Evolutionary conservation across 2,329 filamentous ascomycete genomes (phyloP).

Genomic region (Aspergillus spinulosporus): DNA sequence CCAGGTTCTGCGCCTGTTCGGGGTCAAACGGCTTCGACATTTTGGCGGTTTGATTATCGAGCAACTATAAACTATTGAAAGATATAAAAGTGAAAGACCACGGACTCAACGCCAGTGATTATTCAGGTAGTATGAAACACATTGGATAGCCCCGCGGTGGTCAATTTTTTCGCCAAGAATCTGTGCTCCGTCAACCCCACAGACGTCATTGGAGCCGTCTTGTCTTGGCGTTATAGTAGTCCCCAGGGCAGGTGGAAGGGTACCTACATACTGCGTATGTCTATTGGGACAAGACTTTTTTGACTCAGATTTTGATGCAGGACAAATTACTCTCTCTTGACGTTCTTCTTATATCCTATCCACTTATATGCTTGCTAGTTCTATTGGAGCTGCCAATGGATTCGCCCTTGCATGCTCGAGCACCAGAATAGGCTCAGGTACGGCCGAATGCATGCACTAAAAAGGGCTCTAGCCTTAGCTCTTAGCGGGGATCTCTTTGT

Average conservation of each 20-base stretch:
- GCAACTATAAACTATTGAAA: constrained; percentile 7
- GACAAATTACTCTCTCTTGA: not conserved
- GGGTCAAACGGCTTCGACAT: constrained; percentile 52
- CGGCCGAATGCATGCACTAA: not conserved
- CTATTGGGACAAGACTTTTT: not conserved
- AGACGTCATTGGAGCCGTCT: constrained; percentile 16
- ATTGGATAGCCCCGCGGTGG: constrained; percentile 30
- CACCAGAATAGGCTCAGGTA: not conserved
- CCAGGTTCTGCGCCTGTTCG: constrained; percentile 68
- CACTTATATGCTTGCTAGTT: not conserved
- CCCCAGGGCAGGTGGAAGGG: not conserved
- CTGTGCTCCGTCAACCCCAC: constrained; percentile 18
- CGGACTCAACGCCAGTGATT: not conserved
- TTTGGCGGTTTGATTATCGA: constrained; percentile 18
- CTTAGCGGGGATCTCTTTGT: not conserved
- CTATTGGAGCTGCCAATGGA: not conserved
- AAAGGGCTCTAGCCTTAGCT: not conserved
- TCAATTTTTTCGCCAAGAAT: constrained; percentile 37
- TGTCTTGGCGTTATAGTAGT: not conserved
- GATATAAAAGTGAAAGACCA: constrained; percentile 1
- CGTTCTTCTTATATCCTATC: not conserved
- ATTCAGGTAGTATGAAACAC: not conserved
- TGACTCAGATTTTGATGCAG: not conserved
- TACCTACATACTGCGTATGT: not conserved
- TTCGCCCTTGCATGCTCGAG: not conserved